Percentiles rank a stretch among this genome's conserved stretches.
phyloP scores from a whole-genome alignment of 352 stramenopile genomes.

The Phytophthora capsici region DNA sequence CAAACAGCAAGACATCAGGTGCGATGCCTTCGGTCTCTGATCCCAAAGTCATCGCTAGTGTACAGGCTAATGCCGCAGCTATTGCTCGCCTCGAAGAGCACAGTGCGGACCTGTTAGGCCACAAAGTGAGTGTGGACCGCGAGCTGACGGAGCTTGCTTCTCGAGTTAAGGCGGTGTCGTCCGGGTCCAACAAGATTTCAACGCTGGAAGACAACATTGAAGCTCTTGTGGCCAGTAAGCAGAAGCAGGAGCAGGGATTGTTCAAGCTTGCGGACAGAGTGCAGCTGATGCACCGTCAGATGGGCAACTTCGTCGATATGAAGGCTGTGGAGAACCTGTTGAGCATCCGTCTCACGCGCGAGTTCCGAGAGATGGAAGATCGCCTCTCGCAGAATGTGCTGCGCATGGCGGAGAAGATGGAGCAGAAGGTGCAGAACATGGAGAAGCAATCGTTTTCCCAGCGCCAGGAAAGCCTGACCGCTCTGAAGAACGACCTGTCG shows the following conservation, averaged over 20 bases:
- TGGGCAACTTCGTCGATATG: slow-evolving; percentile 58
- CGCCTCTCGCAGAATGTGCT: slow-evolving; percentile 61
- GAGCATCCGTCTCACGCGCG: slow-evolving; percentile 67
- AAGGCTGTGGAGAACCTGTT: slow-evolving; percentile 74
- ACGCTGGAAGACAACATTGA: slow-evolving; percentile 71
- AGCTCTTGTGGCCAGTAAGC: slow-evolving; percentile 45
- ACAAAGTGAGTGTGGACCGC: slow-evolving; percentile 68
- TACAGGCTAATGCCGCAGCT: slow-evolving; percentile 55
- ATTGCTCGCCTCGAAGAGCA: slow-evolving; percentile 79
- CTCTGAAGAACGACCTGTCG: slow-evolving; percentile 61
- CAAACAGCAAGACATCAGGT: slow-evolving; percentile 28
- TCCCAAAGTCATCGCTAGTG: slow-evolving; percentile 40
- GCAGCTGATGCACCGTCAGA: slow-evolving; percentile 57
- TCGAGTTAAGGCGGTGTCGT: slow-evolving; percentile 65
- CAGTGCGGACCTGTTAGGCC: slow-evolving; percentile 64
- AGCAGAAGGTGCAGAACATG: slow-evolving; percentile 62
- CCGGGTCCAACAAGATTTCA: slow-evolving; percentile 61
- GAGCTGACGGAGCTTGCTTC: slow-evolving; percentile 62
- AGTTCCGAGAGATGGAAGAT: slow-evolving; percentile 78
- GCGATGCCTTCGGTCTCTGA: slow-evolving; percentile 23
- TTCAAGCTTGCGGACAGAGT: slow-evolving; percentile 65
- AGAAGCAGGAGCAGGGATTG: slow-evolving; percentile 65
- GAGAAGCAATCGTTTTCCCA: slow-evolving; percentile 64
- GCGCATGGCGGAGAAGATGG: slow-evolving; percentile 72
- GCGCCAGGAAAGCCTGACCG: slow-evolving; percentile 53